Conservation (phyloP, 2,329 filamentous ascomycete species). For the Nemania sp. region DNA sequence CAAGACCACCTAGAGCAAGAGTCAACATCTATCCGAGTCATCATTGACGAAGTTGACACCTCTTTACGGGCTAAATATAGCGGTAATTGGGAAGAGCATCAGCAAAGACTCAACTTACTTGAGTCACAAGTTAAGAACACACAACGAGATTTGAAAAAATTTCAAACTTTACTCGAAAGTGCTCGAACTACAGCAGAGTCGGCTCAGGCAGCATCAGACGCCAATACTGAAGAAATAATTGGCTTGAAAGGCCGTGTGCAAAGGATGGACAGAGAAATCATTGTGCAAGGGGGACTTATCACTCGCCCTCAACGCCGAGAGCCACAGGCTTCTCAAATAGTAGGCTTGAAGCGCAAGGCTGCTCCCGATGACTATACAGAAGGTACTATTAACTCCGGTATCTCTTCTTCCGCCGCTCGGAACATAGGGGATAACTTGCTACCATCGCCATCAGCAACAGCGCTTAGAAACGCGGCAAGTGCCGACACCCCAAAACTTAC, state of each 20-base stretch:
- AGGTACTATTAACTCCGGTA: background rate
- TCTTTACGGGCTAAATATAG: conserved; percentile 37
- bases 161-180: conserved; percentile 37
- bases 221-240: conserved; percentile 51
- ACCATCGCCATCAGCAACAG: conserved; percentile 4
- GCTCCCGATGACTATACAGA: conserved; percentile 10
- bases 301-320: conserved; percentile 36
- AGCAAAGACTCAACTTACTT: conserved; percentile 30
- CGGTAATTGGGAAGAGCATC: conserved; percentile 18
- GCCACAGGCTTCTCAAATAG: conserved; percentile 3
- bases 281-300: no score
- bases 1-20: conserved; percentile 34
- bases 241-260: conserved; percentile 52
- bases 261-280: no score
- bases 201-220: conserved; percentile 42
- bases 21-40: conserved; percentile 32
- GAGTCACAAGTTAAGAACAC: conserved; percentile 26
- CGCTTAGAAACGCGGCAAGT: background rate
- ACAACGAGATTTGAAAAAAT: conserved; percentile 17
- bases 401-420: background rate
- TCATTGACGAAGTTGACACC: conserved; percentile 44
- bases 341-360: conserved; percentile 25
- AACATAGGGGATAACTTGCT: background rate
- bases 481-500: conserved; percentile 10
- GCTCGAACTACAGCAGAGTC: conserved; percentile 45